A percentile compares a stretch with the other conserved stretches of the same genome.
These are phyloP conservation scores for Globisporangium okanoganense DNA, from an alignment of 352 stramenopile species.

Conservation along the genomic window DNA sequence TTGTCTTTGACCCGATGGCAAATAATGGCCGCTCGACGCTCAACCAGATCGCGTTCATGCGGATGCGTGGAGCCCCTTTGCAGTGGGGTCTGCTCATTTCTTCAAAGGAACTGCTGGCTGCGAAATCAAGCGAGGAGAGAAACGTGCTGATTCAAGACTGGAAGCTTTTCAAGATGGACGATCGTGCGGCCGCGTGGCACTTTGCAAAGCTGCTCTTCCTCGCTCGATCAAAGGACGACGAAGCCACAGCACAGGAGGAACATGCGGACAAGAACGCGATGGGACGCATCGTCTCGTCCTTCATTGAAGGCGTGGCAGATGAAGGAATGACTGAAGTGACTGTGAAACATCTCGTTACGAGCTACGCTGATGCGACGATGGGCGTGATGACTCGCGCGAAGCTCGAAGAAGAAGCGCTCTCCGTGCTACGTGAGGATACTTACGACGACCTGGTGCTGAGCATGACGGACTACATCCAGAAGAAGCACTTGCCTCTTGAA, in stretches of 20 bases:
- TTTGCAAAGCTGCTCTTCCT: conserved; percentile 79
- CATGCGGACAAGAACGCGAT: conserved; percentile 5
- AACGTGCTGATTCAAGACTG: conserved; percentile 34
- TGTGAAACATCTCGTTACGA: conserved; percentile 55
- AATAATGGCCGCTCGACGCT: conserved; percentile 43
- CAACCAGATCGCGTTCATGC: conserved; percentile 63
- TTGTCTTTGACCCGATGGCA: conserved; percentile 66
- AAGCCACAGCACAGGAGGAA: conserved; percentile 7
- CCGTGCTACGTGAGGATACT: conserved; percentile 34
- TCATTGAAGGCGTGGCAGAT: conserved; percentile 51
- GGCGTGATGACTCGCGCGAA: conserved; percentile 26
- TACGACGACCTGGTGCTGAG: conserved; percentile 58
- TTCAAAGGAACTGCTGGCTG: conserved; percentile 61
- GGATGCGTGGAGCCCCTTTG: conserved; percentile 64
- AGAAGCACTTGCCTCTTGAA: conserved; percentile 75
- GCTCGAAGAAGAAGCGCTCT: conserved; percentile 43
- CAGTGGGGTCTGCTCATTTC: conserved; percentile 75
- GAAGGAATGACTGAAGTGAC: conserved; percentile 34
- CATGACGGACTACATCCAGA: conserved; percentile 77
- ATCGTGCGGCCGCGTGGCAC: conserved; percentile 65
- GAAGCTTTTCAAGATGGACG: conserved; percentile 31
- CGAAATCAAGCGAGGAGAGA: conserved; percentile 36
- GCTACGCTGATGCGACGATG: conserved; percentile 53
- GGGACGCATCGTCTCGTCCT: conserved; percentile 35
- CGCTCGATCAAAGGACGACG: conserved; percentile 46